Conservation (phyloP, 192 early-diverging fungal genomes). For the Linnemannia elongata region DNA sequence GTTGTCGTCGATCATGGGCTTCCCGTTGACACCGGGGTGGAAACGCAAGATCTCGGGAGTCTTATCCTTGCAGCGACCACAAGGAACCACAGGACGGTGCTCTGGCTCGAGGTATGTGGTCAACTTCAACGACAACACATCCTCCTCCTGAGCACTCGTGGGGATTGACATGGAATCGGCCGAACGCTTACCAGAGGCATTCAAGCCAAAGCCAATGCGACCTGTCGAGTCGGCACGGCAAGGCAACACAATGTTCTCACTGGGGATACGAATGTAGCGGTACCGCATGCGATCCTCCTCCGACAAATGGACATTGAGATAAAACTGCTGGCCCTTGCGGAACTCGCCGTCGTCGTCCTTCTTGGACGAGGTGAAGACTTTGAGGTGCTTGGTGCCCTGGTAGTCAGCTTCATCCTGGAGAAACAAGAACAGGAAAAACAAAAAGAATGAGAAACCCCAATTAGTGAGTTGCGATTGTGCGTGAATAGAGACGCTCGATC, state of each 20-base stretch:
- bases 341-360: constrained; percentile 58
- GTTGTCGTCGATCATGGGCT: constrained; percentile 58
- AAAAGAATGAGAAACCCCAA: neutral
- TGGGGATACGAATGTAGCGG: constrained; percentile 48
- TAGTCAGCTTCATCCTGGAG: constrained; percentile 33
- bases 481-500: constrained; percentile 1
- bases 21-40: constrained; percentile 55
- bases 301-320: constrained; percentile 43
- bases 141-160: constrained; percentile 56
- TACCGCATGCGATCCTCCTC: constrained; percentile 45
- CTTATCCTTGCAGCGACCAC: constrained; percentile 56
- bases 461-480: neutral
- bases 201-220: constrained; percentile 26
- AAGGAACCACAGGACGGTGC: constrained; percentile 50
- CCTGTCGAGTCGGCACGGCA: constrained; percentile 42
- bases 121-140: constrained; percentile 48
- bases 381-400: constrained; percentile 37
- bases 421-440: neutral
- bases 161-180: constrained; percentile 40
- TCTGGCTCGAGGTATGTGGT: constrained; percentile 53
- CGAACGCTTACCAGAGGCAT: constrained; percentile 45
- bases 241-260: constrained; percentile 51
- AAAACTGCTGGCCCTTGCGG: constrained; percentile 57
- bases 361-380: constrained; percentile 57
- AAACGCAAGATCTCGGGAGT: constrained; percentile 52